Evolutionary conservation across 2,329 filamentous ascomycete species (phyloP), one percentile per base, ranked within the genome.

Genomic region (Clarireedia sp.): DNA sequence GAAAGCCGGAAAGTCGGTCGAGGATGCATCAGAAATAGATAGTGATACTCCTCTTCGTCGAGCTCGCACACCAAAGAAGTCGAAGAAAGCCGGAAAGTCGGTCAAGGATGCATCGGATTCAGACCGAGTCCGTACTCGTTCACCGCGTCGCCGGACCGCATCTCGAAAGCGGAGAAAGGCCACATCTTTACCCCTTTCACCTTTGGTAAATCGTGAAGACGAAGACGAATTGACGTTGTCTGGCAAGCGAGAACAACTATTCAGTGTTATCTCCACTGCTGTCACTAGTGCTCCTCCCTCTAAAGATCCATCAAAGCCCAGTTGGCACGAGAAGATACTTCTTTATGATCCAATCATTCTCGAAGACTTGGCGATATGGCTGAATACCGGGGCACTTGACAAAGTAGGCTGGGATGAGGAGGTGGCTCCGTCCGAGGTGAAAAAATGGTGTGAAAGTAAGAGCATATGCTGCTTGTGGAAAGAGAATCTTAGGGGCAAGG

Each of bases 271-370:
- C 51, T 79, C 78, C 0, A 71, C 73, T 40, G 82, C 81, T 0
- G 72, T 86, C 9, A 78, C 66, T 8, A 72, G 72, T 0, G 74
- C 76, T 3, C 75, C 81, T 3, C 74, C 74, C 12, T 75, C 78
- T 0, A 73, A 64, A 3, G 74, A 84, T 60, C 71, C 76, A 0
- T 60, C 61, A 6, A 68, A 77, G 2, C 82, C 82, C 14, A 90
- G 82, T 2, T 97, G 91, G 89, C 78, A 95, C 63, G 90, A 97
- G 71, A 95, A 90, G 72, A 96, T 99, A 47, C 75, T 97, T 5
- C 81, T 97, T 68, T 97, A 95, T 68, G 91, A 97, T 64, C 90
- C 92, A 0, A 86, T 99, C 44, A 78, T 94, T 1, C 71, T 96
- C 0, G 92, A 97, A 70, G 90, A 96, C 61, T 74, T 99, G 14